Evolutionary conservation across 148 eudicot genomes (phyloP), one percentile per base, ranked within the genome.

Genomic region (Silene uniflora): DNA sequence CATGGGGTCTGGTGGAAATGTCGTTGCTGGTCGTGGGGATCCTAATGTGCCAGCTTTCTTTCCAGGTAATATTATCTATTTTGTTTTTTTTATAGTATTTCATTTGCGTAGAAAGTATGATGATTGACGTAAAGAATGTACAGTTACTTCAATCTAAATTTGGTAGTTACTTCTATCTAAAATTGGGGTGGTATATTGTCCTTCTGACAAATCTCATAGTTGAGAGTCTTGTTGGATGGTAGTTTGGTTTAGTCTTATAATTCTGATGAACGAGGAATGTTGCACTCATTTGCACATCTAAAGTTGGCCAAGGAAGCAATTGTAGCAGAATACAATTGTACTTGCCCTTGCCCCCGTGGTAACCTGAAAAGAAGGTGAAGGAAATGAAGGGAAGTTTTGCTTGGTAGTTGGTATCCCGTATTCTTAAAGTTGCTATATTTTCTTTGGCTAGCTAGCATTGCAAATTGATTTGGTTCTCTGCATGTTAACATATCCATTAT

Each of bases 31-130:
- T 77, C 91, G 78, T 56, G 85, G 91, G 71, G 99, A 95, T 86
- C 92, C 81, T 55, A 95, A 92, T 70, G 82, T 92, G 49, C 82
- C 92, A 23, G 78, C 90, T 24, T 92, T 89, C 81, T 89, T 90
- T 80, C 97, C 96, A 81, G 96, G 97, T 92, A 82, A 76, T 13
- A 24, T 29, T 42, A 49, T 67, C 1, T 39, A 7, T 42, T n/a
- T 67, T 22, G 62, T 71, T 14, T 47, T 70, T 73, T 18, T 1
- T 32, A 52, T 58, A 27, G 9, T 59, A 23, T 75, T 42, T n/a
- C 22, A 23, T 42, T 24, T 65, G 56, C 16, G 16, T 46, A 27
- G 12, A 73, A 35, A 8, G n/a, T 2, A 17, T 59, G 67, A 66
- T 66, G 46, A 69, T 69, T 3, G 58, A 47, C 22, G 58, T 22